phyloP scores from a whole-genome alignment of 148 eudicot genomes.

The Vaccinium vitisidaea region DNA sequence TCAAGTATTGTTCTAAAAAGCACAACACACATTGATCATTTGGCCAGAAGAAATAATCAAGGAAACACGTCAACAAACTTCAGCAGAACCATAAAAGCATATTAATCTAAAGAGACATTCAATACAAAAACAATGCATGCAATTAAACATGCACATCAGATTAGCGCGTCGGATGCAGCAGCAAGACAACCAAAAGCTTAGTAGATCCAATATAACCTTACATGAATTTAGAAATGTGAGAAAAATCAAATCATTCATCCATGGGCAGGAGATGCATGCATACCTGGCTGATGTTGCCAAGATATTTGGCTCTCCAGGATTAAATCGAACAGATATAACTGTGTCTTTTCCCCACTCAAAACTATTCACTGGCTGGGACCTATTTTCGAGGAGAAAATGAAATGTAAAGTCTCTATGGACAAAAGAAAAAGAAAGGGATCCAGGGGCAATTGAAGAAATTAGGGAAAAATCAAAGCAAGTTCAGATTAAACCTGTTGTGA shows the following conservation, averaged over 20 bases:
- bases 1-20: background rate
- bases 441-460: background rate
- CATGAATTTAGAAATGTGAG: background rate
- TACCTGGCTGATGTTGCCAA: slow-evolving; percentile 93
- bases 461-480: background rate
- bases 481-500: slow-evolving; percentile 65
- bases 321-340: slow-evolving; percentile 79
- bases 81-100: background rate
- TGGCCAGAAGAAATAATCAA: background rate
- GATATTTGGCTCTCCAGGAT: slow-evolving; percentile 89
- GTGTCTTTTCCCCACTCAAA: slow-evolving; percentile 92
- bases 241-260: slow-evolving; percentile 1
- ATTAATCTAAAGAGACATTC: background rate
- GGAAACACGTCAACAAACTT: background rate
- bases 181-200: background rate
- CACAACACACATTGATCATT: background rate
- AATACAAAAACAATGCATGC: background rate
- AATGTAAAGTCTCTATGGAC: slow-evolving; percentile 5
- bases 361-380: slow-evolving; percentile 93
- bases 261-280: slow-evolving; percentile 5
- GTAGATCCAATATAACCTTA: background rate
- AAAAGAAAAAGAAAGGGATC: no score
- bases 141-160: background rate
- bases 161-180: background rate
- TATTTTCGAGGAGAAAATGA: slow-evolving; percentile 23